Evolutionary conservation across 108 stramenopile genomes (phyloP).

Genomic region (Bacterosira constricta): DNA sequence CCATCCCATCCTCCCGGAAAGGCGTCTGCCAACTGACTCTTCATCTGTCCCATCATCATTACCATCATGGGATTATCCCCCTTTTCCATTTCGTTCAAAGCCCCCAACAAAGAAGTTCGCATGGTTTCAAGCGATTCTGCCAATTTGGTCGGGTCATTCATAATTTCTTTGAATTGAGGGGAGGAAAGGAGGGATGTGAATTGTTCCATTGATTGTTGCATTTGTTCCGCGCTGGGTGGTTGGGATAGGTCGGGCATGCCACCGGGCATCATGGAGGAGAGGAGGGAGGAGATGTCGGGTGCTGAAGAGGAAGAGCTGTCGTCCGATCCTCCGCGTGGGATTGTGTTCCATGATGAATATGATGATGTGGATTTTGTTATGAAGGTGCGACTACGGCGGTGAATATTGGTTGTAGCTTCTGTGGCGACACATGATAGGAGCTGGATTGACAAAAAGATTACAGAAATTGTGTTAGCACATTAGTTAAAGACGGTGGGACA

Average conservation of each 20-base stretch:
- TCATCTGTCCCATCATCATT: constrained; percentile 51
- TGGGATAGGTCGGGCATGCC: constrained; percentile 18
- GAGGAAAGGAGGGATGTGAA: constrained; percentile 35
- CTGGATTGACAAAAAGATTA: no score
- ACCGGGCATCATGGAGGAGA: constrained; percentile 13
- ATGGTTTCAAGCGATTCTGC: constrained; percentile 34
- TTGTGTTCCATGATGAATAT: neutral
- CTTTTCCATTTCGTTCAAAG: constrained; percentile 42
- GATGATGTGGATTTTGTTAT: neutral
- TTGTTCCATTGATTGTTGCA: constrained; percentile 50
- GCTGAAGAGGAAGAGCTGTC: neutral
- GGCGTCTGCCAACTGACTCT: constrained; percentile 25
- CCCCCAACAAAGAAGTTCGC: constrained; percentile 18
- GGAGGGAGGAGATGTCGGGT: constrained; percentile 23
- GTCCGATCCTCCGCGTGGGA: constrained; percentile 20
- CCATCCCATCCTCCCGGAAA: constrained; percentile 53
- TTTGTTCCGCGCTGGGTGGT: constrained; percentile 37
- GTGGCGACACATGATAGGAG: neutral
- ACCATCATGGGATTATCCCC: constrained; percentile 48
- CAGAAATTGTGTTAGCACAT: no score
- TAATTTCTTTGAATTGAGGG: constrained; percentile 39
- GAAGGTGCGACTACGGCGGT: neutral
- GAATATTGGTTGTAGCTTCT: neutral
- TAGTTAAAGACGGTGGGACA: no score
- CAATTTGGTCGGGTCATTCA: constrained; percentile 44